Evolutionary conservation across 169 alveolate species (phyloP).

Genomic region (Hammondia hammondi): DNA sequence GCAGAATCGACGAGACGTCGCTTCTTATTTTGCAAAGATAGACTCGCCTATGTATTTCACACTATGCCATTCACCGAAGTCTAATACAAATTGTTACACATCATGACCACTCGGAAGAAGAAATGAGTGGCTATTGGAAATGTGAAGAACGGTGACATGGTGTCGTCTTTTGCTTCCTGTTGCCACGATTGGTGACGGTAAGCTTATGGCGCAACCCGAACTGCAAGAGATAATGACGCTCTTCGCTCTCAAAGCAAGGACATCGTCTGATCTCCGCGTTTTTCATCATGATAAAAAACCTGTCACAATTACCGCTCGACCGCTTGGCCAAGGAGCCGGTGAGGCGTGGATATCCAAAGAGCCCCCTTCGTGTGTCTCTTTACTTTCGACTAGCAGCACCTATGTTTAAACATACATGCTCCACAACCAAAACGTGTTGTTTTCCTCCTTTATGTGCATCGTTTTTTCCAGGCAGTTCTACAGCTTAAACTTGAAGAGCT

Average conservation of each 20-base stretch:
- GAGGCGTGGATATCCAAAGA: background rate
- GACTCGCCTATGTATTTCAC: too few relatives aligned
- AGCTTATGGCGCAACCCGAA: background rate
- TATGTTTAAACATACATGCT: too few relatives aligned
- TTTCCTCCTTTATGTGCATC: background rate
- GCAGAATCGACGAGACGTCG: too few relatives aligned
- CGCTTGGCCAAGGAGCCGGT: slow-evolving; percentile 16
- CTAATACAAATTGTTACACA: too few relatives aligned
- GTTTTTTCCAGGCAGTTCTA: background rate
- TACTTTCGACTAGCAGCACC: too few relatives aligned
- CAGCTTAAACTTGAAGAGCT: background rate
- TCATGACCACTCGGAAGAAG: too few relatives aligned
- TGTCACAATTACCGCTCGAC: background rate
- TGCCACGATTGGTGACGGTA: background rate
- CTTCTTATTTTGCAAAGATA: too few relatives aligned
- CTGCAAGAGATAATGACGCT: background rate
- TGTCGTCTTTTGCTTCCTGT: background rate
- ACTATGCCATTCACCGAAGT: too few relatives aligned
- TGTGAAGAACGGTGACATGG: background rate
- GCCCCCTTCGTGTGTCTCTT: too few relatives aligned
- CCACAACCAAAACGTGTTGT: too few relatives aligned
- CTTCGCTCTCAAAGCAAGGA: background rate
- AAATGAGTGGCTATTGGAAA: background rate
- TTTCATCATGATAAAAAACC: background rate
- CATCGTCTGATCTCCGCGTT: background rate